phyloP scores from a whole-genome alignment of 2,329 filamentous ascomycete species.

The Fusarium caatingaense region DNA sequence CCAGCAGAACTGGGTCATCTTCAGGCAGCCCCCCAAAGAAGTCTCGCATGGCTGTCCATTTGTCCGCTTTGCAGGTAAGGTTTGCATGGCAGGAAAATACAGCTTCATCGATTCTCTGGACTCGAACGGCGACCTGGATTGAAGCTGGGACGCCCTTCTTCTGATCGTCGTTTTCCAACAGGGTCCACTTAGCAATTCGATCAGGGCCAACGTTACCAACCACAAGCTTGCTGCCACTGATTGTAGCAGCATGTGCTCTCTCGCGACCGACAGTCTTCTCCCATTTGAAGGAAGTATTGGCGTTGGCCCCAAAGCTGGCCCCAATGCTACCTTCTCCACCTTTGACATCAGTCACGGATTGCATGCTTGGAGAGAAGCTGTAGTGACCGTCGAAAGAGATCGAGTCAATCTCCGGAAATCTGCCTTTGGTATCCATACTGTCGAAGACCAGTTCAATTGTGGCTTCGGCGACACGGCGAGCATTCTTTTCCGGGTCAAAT shows the following conservation, averaged over 20 bases:
- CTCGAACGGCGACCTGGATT: background rate
- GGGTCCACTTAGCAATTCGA: constrained; percentile 11
- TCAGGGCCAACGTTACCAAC: background rate
- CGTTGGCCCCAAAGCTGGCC: background rate
- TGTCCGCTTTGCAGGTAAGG: background rate
- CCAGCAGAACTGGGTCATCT: background rate
- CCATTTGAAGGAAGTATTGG: background rate
- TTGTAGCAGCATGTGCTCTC: background rate
- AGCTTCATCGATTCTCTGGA: background rate
- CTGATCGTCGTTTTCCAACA: constrained; percentile 18
- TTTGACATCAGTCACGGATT: background rate
- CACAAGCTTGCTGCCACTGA: background rate
- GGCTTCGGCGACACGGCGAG: too few species aligned
- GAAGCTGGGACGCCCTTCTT: constrained; percentile 14
- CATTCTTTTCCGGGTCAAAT: too few species aligned
- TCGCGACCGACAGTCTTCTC: background rate
- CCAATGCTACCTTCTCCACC: background rate
- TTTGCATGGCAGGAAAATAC: background rate
- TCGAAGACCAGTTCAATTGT: too few species aligned
- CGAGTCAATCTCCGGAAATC: background rate
- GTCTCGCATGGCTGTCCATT: background rate
- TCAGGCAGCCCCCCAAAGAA: background rate
- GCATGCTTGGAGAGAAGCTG: background rate
- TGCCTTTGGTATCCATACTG: too few species aligned
- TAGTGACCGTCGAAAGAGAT: background rate